Conservation (phyloP, 2,329 filamentous ascomycete genomes). For the Fusarium pseudocircinatum region DNA sequence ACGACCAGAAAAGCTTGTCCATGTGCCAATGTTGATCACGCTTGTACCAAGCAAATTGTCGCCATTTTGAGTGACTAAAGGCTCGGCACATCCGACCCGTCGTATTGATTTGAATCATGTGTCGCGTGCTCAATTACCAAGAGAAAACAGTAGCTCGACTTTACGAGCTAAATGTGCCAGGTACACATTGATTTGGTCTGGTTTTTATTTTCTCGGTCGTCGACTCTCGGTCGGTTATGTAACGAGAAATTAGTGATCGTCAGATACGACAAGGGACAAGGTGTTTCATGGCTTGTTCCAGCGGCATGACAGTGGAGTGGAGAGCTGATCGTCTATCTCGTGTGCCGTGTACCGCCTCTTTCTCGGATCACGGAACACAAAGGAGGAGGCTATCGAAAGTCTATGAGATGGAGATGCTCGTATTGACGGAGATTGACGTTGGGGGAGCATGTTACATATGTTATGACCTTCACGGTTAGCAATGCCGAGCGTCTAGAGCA, state of each 20-base stretch:
- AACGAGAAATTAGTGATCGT: constrained; percentile 13
- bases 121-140: constrained; percentile 23
- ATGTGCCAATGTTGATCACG: constrained; percentile 1
- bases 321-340: constrained; percentile 14
- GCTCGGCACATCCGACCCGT: constrained; percentile 15
- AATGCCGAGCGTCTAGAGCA: not conserved
- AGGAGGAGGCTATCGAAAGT: not conserved
- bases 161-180: not conserved
- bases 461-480: not conserved
- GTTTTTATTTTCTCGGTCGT: not conserved
- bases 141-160: constrained; percentile 5
- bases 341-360: not conserved
- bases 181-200: not conserved
- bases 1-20: constrained; percentile 5
- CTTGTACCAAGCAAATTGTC: not conserved
- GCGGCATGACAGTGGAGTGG: not conserved
- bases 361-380: not conserved
- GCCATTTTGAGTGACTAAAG: not conserved
- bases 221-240: not conserved
- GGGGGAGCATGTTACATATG: not conserved
- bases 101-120: not conserved
- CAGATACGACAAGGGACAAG: constrained; percentile 5
- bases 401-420: not conserved
- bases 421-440: constrained; percentile 24
- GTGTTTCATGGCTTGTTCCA: constrained; percentile 1